Evolutionary conservation across 75 land plant genomes (phyloP), one percentile per base, ranked within the genome.

Genomic region (Selaginella moellendorffii): DNA sequence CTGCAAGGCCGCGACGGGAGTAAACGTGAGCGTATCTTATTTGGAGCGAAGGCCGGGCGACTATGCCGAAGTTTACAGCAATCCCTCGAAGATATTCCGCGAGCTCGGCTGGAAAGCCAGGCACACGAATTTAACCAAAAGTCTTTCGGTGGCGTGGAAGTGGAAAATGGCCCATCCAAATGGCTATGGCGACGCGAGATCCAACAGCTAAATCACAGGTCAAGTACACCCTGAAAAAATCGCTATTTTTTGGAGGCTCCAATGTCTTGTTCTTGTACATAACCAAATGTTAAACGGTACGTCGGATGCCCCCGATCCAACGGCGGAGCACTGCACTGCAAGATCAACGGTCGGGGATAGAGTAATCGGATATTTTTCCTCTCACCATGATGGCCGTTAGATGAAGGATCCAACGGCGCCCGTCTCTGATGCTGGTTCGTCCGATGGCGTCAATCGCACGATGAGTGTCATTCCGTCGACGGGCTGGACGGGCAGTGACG

Each of bases 31-130:
- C 62, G 80, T 90, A 2, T 79, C 71, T 0, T 87, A 78, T 59
- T 78, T 87, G 19, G 68, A 31, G 21, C 80, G 97, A 0, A 65
- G 97, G 2, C 97, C 93, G 22, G 97, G 97, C 24, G 96, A 83
- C 63, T 90, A 90, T 69, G 97, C 97, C 21, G 83, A 90, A 76
- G 97, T 90, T 18, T 90, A 64, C 73, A 90, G 93, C 26, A 82
- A 90, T 31, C 93, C 97, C 23, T 70, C 85, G 0, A 90, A 87
- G 68, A 84, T 87, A 63, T 66, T 63, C 51, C 42, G 24, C 2
- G 93, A 90, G 59, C 75, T 90, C 54, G 81, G 82, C 71, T 90
- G 93, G 97, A 77, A 79, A 20, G 97, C 97, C 0, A 54, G 75
- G 54, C 65, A 82, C 62, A 76, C 77, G 0, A 67, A 90, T 66